These are phyloP conservation scores for Agaricus subrufescens DNA, from an alignment of 768 basidiomycete species.

Conservation along the genomic window DNA sequence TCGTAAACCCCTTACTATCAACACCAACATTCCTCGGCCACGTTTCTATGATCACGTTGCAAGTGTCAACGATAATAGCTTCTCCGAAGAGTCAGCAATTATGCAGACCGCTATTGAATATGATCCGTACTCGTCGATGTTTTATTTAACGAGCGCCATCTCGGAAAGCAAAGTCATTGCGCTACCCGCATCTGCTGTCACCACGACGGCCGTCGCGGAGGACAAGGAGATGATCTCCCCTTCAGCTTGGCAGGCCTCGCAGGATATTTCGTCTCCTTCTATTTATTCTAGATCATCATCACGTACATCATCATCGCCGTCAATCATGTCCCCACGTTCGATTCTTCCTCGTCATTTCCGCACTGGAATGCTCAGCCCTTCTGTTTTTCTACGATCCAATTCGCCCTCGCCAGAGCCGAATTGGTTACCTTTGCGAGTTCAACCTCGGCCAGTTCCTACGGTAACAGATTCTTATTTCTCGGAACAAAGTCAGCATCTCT, in stretches of 20 bases:
- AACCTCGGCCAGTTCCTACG: constrained; percentile 22
- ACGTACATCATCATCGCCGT: constrained; percentile 25
- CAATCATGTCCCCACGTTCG: constrained; percentile 25
- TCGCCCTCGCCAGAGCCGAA: constrained; percentile 17
- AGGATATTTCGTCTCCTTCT: constrained; percentile 41
- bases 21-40: constrained; percentile 46
- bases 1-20: constrained; percentile 44
- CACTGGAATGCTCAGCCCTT: constrained; percentile 29
- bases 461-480: constrained; percentile 12
- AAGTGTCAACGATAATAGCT: constrained; percentile 28
- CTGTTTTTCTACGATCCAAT: constrained; percentile 18
- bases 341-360: constrained; percentile 14
- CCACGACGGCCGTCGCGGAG: constrained; percentile 32
- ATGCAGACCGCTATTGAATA: constrained; percentile 78
- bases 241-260: constrained; percentile 41
- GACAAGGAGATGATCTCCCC: constrained; percentile 54
- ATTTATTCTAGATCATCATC: constrained; percentile 39
- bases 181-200: constrained; percentile 33
- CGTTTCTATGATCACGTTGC: constrained; percentile 43
- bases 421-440: constrained; percentile 32
- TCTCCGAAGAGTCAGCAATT: constrained; percentile 51
- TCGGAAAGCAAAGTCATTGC: constrained; percentile 32
- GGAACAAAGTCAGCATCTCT: constrained; percentile 40
- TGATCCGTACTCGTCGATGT: constrained; percentile 51
- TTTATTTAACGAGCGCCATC: constrained; percentile 41